phyloP scores from a whole-genome alignment of 345 rosid genomes.

The Pistacia vera region DNA sequence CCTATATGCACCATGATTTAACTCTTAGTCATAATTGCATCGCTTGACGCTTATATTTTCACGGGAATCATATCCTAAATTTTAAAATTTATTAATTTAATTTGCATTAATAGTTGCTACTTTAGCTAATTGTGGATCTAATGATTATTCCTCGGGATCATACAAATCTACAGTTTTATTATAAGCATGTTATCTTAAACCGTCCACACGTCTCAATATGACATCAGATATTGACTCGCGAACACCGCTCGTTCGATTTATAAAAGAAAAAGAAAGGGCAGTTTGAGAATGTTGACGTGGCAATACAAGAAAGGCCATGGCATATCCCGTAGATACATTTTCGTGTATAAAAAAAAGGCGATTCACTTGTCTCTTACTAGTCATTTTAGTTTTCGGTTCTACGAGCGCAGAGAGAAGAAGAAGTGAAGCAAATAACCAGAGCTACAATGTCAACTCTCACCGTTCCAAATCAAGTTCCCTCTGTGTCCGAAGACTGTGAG shows the following conservation, averaged over 20 bases:
- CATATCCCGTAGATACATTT: neutral
- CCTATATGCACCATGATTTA: too few species aligned
- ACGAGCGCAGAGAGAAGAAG: neutral
- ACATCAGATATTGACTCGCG: neutral
- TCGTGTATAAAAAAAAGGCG: neutral
- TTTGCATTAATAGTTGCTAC: neutral
- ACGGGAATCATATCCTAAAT: too few species aligned
- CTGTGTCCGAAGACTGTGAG: constrained; percentile 65
- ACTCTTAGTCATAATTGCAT: too few species aligned
- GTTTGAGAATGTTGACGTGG: neutral
- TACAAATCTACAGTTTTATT: constrained; percentile 19
- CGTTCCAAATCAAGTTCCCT: constrained; percentile 50
- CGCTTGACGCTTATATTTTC: too few species aligned
- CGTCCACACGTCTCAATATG: constrained; percentile 6
- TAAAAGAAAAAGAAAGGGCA: neutral
- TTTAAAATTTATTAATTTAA: neutral
- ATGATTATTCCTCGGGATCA: constrained; percentile 5
- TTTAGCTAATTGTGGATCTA: neutral
- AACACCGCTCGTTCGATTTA: neutral
- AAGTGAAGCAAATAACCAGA: neutral
- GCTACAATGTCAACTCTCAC: constrained; percentile 60
- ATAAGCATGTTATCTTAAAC: neutral
- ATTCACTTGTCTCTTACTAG: neutral
- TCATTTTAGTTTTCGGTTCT: constrained; percentile 44
- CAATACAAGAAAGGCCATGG: neutral